Conservation (phyloP, 2,329 filamentous ascomycete species). For the Metarhizium robertsii region DNA sequence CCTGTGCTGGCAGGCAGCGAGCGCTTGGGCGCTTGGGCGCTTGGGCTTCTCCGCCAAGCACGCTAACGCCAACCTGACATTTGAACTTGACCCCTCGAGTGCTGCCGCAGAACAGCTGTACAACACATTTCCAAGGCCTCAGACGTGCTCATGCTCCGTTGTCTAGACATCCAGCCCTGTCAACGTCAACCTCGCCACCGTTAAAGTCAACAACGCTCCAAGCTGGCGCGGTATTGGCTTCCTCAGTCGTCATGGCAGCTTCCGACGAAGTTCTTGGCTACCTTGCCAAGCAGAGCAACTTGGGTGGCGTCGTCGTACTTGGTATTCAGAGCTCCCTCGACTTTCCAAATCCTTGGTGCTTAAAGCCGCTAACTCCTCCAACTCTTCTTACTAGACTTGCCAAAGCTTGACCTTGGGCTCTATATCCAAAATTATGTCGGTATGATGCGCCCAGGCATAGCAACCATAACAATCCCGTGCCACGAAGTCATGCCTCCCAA, state of each 20-base stretch:
- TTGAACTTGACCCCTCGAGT: too few species aligned
- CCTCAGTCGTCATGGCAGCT: conserved; percentile 24
- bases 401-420: conserved; percentile 84
- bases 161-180: neutral
- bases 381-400: conserved; percentile 45
- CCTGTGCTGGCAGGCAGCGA: too few species aligned
- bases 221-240: neutral
- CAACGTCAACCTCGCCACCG: neutral
- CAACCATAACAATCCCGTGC: neutral
- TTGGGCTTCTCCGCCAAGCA: too few species aligned
- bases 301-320: conserved; percentile 37
- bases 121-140: neutral
- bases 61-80: too few species aligned
- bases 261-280: conserved; percentile 27
- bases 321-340: conserved; percentile 23
- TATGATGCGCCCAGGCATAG: conserved; percentile 25
- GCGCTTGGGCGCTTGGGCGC: too few species aligned
- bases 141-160: neutral
- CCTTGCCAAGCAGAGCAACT: conserved; percentile 36
- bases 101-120: neutral
- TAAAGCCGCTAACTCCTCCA: neutral
- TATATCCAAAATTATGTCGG: conserved; percentile 87
- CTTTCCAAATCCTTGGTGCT: neutral
- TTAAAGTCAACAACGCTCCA: neutral
- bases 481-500: neutral